Base-by-base conservation (phyloP, 2,329 filamentous ascomycete genomes). In the Neoscytalidium dimidiatum region DNA sequence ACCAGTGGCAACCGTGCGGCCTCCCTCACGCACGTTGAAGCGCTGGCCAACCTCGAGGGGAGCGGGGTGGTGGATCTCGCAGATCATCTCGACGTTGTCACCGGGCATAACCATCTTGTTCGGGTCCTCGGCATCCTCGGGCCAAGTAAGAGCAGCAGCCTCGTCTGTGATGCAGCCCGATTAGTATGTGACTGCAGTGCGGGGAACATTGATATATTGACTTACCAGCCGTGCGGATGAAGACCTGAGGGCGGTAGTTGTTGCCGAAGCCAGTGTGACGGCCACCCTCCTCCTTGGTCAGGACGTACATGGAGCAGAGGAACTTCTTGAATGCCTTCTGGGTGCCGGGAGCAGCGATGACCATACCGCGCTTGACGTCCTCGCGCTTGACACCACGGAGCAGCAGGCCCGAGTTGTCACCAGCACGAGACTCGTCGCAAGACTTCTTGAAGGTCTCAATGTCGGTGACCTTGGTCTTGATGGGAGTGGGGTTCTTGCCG, bases 361-460 rank as follows among this genome's bases (percentile, higher is more conserved):
- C 92, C 95, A 99, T 98, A 77, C 95, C 95, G 79, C 95, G 92
- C 74, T 84, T 86, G 75, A 99, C 86, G 74, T 99, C 96, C 83
- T 99, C 95, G 76, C 95, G 93, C 82, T 93, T 94, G 77, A 99
- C 82, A 85, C 95, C 94, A 83, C 95, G 92, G 80, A 99, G 90
- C 63, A 99, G 88, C 41, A 99, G 91, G 77, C 95, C 95, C 28
- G 95, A 97, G 89, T 98, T 99, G 83, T 99, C 95, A 80, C 95
- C 95, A 68, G 95, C 95, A 74, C 92, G 88, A 66, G 94, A 96
- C 83, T 97, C 92, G 66, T 97, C 94, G 81, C 95, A 98, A 57
- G 93, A 96, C 88, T 99, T 99, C 88, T 98, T 97, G 87, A 99
- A 99, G 70, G 94, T 99, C 86, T 99, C 95, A 72, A 99, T 98